A percentile compares a stretch with the other conserved stretches of the same genome.
These are phyloP conservation scores for Ustilago bromivora DNA, from an alignment of 1,284 basidiomycete genomes.

Conservation along the genomic window DNA sequence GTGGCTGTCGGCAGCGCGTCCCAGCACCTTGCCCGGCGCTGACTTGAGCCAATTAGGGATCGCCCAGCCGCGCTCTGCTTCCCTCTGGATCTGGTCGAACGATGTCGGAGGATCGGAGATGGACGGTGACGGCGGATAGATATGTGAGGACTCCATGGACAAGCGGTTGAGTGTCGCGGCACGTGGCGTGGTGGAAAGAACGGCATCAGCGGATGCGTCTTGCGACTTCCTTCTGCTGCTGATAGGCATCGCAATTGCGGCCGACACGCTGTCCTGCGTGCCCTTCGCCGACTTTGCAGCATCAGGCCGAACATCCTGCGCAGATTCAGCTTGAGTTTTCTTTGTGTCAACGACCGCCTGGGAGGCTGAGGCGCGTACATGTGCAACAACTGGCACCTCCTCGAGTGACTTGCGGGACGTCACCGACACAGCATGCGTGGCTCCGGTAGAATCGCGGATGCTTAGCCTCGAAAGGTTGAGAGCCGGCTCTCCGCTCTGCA, in stretches of 20 bases:
- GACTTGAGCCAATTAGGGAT: slow-evolving; percentile 48
- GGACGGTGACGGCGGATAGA: slow-evolving; percentile 50
- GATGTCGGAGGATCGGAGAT: slow-evolving; percentile 28
- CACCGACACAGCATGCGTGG: slow-evolving; percentile 6
- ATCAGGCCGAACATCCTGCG: not conserved
- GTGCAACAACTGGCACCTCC: slow-evolving; percentile 28
- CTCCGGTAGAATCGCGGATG: slow-evolving; percentile 46
- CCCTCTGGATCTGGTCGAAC: slow-evolving; percentile 43
- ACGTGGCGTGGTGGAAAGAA: slow-evolving; percentile 38
- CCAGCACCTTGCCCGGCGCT: slow-evolving; percentile 39
- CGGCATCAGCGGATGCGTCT: slow-evolving; percentile 16
- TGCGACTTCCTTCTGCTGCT: slow-evolving; percentile 24
- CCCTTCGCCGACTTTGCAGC: not conserved
- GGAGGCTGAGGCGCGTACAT: slow-evolving; percentile 8
- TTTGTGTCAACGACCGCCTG: not conserved
- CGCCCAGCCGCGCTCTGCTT: slow-evolving; percentile 51
- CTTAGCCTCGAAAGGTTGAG: slow-evolving; percentile 34
- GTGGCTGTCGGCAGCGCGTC: slow-evolving; percentile 15
- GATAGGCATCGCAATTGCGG: slow-evolving; percentile 25
- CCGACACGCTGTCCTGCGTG: not conserved
- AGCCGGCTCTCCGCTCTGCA: slow-evolving; percentile 25
- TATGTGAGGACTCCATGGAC: slow-evolving; percentile 39
- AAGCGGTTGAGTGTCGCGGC: slow-evolving; percentile 35
- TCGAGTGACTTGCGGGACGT: slow-evolving; percentile 33
- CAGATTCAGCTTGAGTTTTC: not conserved